Evolutionary conservation across 306 rosid species (phyloP).

Genomic region (Citrullus mucosospermus): DNA sequence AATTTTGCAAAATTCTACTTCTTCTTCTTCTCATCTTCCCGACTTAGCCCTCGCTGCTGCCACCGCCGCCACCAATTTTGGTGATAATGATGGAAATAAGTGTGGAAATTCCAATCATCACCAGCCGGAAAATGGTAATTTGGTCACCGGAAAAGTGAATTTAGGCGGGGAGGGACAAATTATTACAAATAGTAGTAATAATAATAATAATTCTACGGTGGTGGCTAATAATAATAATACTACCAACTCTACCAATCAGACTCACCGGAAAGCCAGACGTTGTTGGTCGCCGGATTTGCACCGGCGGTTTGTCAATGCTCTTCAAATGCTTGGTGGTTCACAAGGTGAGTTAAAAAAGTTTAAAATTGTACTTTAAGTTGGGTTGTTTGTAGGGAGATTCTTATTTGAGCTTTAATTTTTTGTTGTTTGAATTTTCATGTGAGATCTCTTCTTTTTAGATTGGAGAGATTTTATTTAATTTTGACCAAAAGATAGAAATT

Average conservation of each 20-base stretch:
- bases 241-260: conserved; percentile 22
- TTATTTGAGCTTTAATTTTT: neutral
- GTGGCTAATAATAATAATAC: neutral
- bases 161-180: conserved; percentile 29
- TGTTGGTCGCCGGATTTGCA: conserved; percentile 99
- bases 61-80: conserved; percentile 17
- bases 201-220: neutral
- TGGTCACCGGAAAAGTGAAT: conserved; percentile 40
- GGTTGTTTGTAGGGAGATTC: neutral
- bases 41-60: conserved; percentile 49
- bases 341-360: conserved; percentile 41
- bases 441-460: conserved; percentile 1
- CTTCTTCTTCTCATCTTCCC: conserved; percentile 25
- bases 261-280: conserved; percentile 89
- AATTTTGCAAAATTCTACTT: conserved; percentile 16
- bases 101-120: neutral
- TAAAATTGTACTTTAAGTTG: neutral
- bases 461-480: neutral
- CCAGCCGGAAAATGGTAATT: conserved; percentile 14
- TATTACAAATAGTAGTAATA: neutral
- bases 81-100: neutral
- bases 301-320: conserved; percentile 89
- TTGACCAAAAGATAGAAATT: neutral
- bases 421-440: neutral
- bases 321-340: conserved; percentile 97